These are phyloP conservation scores for Abrus pulchellus DNA, from an alignment of 306 rosid genomes.

Conservation along the genomic window DNA sequence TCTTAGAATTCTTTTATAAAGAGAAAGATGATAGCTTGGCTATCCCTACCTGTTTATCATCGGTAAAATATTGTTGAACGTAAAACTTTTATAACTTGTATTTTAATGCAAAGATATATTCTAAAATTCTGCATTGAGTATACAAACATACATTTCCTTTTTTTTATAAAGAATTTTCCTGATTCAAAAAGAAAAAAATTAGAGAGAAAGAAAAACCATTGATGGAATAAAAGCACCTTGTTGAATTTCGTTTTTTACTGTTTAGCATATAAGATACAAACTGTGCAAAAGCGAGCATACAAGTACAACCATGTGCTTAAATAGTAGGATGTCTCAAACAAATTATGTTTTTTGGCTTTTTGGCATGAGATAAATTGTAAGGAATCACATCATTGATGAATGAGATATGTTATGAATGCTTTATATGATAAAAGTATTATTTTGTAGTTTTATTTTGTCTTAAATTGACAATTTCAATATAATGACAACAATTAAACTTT, in stretches of 20 bases:
- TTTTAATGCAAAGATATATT: constrained; percentile 33
- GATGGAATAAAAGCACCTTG: constrained; percentile 22
- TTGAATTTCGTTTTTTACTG: constrained; percentile 15
- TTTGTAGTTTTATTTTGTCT: neutral
- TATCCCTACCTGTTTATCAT: constrained; percentile 70
- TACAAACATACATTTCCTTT: neutral
- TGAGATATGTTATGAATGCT: constrained; percentile 11
- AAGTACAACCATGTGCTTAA: constrained; percentile 1
- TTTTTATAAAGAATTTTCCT: neutral
- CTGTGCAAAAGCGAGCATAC: constrained; percentile 31
- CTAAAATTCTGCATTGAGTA: neutral
- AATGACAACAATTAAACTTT: neutral
- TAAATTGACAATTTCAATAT: constrained; percentile 12
- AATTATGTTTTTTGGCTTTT: neutral
- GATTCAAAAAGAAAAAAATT: neutral
- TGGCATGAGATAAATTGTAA: constrained; percentile 18
- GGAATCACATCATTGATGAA: constrained; percentile 34
- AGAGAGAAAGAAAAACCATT: constrained; percentile 7
- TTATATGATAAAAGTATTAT: neutral
- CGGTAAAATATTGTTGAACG: constrained; percentile 58
- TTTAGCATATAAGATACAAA: constrained; percentile 8
- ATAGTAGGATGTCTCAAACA: neutral
- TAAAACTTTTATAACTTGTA: constrained; percentile 12
- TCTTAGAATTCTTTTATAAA: constrained; percentile 60
- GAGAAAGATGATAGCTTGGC: constrained; percentile 60